A percentile compares a stretch with the other conserved stretches of the same genome.
These are phyloP conservation scores for Borovskyia barvae DNA, from an alignment of 208 protist genomes.

Conservation along the genomic window DNA sequence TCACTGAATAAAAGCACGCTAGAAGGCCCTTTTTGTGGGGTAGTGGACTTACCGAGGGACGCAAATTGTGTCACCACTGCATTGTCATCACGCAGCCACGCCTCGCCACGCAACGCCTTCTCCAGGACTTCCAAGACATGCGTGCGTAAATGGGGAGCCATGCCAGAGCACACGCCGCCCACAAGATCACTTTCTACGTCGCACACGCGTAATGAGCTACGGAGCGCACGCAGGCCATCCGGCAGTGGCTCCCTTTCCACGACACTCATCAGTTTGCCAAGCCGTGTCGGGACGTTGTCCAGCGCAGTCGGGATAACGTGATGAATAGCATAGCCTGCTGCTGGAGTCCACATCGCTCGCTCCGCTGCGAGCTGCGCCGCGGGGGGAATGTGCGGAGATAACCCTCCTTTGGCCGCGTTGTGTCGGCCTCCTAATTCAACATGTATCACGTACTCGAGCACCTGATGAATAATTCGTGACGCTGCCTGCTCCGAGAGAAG, in stretches of 20 bases:
- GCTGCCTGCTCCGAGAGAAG: conserved; percentile 31
- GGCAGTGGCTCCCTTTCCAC: conserved; percentile 28
- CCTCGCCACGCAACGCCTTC: conserved; percentile 43
- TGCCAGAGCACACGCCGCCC: conserved; percentile 44
- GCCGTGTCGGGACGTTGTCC: not conserved
- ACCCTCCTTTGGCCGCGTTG: conserved; percentile 38
- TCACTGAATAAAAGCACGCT: conserved; percentile 21
- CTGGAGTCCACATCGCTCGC: conserved; percentile 21
- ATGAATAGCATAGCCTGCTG: conserved; percentile 33
- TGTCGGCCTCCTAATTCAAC: conserved; percentile 53
- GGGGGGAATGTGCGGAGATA: conserved; percentile 20
- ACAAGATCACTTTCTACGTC: conserved; percentile 45
- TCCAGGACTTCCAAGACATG: conserved; percentile 39
- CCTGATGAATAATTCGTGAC: conserved; percentile 34
- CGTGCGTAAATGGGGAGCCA: conserved; percentile 46
- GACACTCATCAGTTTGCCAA: conserved; percentile 20
- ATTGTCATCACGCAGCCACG: conserved; percentile 22
- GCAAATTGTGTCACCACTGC: conserved; percentile 2
- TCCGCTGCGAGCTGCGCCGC: conserved; percentile 34
- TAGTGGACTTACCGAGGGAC: conserved; percentile 15
- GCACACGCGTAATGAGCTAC: conserved; percentile 44
- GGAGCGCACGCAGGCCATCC: conserved; percentile 41
- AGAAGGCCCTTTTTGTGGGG: conserved; percentile 18
- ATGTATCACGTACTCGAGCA: conserved; percentile 69
- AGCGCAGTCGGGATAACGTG: conserved; percentile 32